Evolutionary conservation across 768 basidiomycete species (phyloP).

Genomic region (Amanita pseudoporphyria): DNA sequence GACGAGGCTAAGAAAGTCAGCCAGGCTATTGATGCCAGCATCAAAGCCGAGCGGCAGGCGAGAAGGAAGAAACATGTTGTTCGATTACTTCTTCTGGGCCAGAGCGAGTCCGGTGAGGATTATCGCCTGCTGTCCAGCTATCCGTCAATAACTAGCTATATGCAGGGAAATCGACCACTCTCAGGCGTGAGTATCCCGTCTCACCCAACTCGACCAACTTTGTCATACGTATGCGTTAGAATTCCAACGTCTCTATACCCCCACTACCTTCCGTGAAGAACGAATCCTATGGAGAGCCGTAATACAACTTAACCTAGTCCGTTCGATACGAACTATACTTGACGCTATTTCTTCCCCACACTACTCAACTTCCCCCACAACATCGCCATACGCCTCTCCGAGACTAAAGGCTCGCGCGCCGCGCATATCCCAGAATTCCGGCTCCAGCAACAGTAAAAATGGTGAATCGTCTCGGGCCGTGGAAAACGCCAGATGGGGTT

Average conservation of each 20-base stretch:
- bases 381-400: slow-evolving; percentile 29
- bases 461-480: slow-evolving; percentile 1
- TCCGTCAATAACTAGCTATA: slow-evolving; percentile 2
- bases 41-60: slow-evolving; percentile 56
- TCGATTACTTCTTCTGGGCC: slow-evolving; percentile 65
- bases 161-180: slow-evolving; percentile 70
- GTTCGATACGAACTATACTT: slow-evolving; percentile 66
- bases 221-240: slow-evolving; percentile 30
- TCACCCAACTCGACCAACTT: not conserved
- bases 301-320: slow-evolving; percentile 76
- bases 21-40: slow-evolving; percentile 62
- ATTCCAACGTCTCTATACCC: slow-evolving; percentile 68
- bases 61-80: slow-evolving; percentile 62
- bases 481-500: slow-evolving; percentile 12
- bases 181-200: slow-evolving; percentile 51
- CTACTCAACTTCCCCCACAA: slow-evolving; percentile 18
- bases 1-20: slow-evolving; percentile 59
- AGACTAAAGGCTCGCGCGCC: slow-evolving; percentile 24
- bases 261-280: slow-evolving; percentile 66
- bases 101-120: slow-evolving; percentile 65
- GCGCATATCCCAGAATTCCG: slow-evolving; percentile 10
- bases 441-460: not conserved
- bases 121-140: slow-evolving; percentile 3
- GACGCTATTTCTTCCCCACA: slow-evolving; percentile 33
- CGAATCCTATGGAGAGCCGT: slow-evolving; percentile 76